Evolutionary conservation across 2,329 filamentous ascomycete species (phyloP).

Genomic region (Fusarium stilboides): DNA sequence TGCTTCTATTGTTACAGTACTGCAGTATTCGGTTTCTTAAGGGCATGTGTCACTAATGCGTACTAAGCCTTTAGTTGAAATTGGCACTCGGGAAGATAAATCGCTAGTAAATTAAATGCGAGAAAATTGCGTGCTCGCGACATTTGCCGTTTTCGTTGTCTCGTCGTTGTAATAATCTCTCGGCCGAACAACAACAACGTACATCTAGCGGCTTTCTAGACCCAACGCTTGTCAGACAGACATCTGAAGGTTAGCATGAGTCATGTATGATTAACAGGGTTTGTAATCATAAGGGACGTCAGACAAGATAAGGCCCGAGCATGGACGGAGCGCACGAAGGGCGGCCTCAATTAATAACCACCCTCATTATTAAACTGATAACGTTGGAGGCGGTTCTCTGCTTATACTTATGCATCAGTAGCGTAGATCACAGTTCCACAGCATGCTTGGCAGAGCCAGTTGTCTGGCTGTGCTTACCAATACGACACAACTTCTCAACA

Average conservation of each 20-base stretch:
- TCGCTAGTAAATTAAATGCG: no score
- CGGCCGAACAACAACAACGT: background rate
- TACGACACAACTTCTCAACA: slow-evolving; percentile 20
- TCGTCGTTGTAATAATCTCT: no score
- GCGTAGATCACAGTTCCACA: slow-evolving; percentile 4
- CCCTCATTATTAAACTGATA: slow-evolving; percentile 17
- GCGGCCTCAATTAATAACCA: background rate
- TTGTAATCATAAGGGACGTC: background rate
- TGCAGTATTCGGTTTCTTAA: no score
- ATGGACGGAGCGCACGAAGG: no score
- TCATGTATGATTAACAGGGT: background rate
- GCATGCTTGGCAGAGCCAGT: background rate
- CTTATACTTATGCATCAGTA: slow-evolving; percentile 16
- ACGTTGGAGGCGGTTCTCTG: slow-evolving; percentile 25
- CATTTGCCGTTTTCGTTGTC: no score
- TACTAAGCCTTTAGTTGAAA: no score
- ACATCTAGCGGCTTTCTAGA: background rate
- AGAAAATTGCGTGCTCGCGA: no score
- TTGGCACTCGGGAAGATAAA: no score
- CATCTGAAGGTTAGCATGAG: background rate
- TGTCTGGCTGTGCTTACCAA: slow-evolving; percentile 22
- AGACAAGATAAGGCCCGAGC: background rate
- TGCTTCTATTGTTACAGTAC: no score
- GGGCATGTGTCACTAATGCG: no score
- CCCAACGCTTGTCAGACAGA: background rate